Evolutionary conservation across 352 stramenopile species (phyloP), one percentile per base, ranked within the genome.

Genomic region (Pythium sp.): DNA sequence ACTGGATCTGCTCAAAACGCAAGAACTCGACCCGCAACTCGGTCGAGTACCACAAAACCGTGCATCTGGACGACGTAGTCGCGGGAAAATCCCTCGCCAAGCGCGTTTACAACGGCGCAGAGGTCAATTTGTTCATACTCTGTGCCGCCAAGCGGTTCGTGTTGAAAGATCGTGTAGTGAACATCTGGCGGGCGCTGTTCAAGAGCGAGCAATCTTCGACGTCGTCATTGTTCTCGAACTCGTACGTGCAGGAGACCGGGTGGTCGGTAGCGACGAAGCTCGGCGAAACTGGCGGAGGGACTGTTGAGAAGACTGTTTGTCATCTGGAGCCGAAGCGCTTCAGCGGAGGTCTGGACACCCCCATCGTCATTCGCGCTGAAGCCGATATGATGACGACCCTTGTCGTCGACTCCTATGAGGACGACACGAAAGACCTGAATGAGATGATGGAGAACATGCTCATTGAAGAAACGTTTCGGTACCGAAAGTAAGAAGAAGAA

Each of bases 401-500:
- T 22, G 36, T 62, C 2, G 34, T 62, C 0, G 41, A 38, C 1
- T 30, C 58, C 6, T 64, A 64, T 24, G 58, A 36, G 2, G 58
- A 64, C 20, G 58, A 64, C 28, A 41, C 14, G 26, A 26, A 24
- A 11, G 58, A 64, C 6, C 18, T 64, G 14, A 15, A 55, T 41
- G 58, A 64, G 58, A 64, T 64, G 58, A 64, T 64, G 58, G 58
- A 64, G 34, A 64, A 64, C 24, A 64, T 64, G 58, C 58, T 64
- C 15, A 26, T 64, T 5, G 58, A 64, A 36, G 58, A 64, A 28
- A 53, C 61, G 46, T 58, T 54, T 24, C 34, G 5, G 47, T 59
- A 58, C 30, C 30, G n/a, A 6, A 36, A 51, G 20, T 58, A 66
- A 5, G 5, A 49, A 22, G 20, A 58, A 34, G 20, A 28, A 41